phyloP scores from a whole-genome alignment of 2,329 filamentous ascomycete genomes.

The Ophioceras dolichostomum region DNA sequence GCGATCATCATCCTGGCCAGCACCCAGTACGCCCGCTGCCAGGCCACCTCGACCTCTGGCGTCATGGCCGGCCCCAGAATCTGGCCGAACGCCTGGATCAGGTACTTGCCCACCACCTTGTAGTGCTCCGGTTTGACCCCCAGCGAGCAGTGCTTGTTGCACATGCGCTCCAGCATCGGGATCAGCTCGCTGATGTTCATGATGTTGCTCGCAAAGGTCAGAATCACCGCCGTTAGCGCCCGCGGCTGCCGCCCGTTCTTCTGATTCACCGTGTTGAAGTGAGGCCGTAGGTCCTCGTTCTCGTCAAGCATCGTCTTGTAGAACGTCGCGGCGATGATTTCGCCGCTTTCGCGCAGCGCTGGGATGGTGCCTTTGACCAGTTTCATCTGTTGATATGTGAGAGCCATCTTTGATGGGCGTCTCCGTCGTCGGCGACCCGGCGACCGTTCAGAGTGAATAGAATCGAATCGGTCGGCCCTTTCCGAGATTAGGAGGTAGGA shows the following conservation, averaged over 20 bases:
- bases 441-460: no score
- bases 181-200: conserved; percentile 45
- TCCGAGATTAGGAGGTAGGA: no score
- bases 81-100: conserved; percentile 53
- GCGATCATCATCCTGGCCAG: conserved; percentile 61
- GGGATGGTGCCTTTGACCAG: conserved; percentile 62
- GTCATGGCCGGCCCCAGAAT: conserved; percentile 58
- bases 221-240: conserved; percentile 51
- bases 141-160: conserved; percentile 63
- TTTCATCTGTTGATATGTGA: conserved; percentile 43
- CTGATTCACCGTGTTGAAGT: conserved; percentile 61
- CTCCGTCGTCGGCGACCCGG: no score
- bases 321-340: conserved; percentile 57
- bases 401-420: no score
- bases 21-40: conserved; percentile 61
- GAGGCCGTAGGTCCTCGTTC: conserved; percentile 53
- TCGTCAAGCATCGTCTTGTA: conserved; percentile 56
- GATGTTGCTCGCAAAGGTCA: conserved; percentile 61
- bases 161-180: conserved; percentile 42
- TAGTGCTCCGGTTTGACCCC: conserved; percentile 59
- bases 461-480: no score
- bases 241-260: conserved; percentile 47
- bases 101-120: conserved; percentile 54
- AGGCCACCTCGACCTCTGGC: conserved; percentile 50
- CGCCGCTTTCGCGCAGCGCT: conserved; percentile 53